These are phyloP conservation scores for Ochromonas danica DNA, from an alignment of 108 stramenopile genomes.

Conservation along the genomic window DNA sequence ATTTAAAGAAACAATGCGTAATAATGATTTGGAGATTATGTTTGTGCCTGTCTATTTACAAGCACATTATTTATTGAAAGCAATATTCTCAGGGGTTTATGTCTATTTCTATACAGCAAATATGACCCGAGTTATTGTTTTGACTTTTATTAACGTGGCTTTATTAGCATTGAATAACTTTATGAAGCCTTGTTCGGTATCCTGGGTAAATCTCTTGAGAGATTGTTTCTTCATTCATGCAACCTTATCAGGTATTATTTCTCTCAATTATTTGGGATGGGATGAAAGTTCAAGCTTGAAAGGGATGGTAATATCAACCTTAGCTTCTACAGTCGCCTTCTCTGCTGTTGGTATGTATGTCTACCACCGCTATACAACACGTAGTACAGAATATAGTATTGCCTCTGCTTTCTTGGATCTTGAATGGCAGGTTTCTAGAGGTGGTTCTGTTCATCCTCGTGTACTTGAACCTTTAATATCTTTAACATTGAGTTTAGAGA, in stretches of 20 bases:
- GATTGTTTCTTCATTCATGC: constrained; percentile 33
- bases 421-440: constrained; percentile 31
- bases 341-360: constrained; percentile 24
- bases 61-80: constrained; percentile 36
- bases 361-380: constrained; percentile 18
- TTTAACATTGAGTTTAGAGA: not conserved
- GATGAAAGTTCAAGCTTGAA: not conserved
- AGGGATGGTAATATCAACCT: constrained; percentile 28
- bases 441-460: constrained; percentile 30
- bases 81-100: constrained; percentile 27
- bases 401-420: constrained; percentile 28
- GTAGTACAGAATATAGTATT: constrained; percentile 23
- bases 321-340: constrained; percentile 11
- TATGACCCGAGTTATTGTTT: constrained; percentile 8
- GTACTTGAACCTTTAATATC: constrained; percentile 34
- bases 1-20: constrained; percentile 35
- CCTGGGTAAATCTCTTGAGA: constrained; percentile 21
- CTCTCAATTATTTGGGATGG: constrained; percentile 28
- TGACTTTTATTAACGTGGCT: constrained; percentile 28
- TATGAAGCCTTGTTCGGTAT: constrained; percentile 35
- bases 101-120: constrained; percentile 27
- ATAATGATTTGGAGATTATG: constrained; percentile 33
- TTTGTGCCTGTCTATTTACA: constrained; percentile 38
- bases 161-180: constrained; percentile 22
- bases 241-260: constrained; percentile 21